Base-by-base conservation (phyloP, 139 green algal genomes). In the Chlorella sp. region DNA sequence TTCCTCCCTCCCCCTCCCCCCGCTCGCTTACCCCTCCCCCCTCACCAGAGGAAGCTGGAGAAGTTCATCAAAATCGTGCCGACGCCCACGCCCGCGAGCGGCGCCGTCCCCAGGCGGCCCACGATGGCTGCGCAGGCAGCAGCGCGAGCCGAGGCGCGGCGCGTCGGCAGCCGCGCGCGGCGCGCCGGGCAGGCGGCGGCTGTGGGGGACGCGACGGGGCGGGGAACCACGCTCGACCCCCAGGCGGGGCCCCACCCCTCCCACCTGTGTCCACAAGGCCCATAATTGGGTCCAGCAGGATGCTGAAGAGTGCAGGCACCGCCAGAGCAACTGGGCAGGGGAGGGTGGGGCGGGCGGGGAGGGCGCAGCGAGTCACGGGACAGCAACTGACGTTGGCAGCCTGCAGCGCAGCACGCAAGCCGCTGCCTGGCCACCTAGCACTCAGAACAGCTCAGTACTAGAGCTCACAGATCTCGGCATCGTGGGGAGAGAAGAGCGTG, bases 201-300 rank as follows among this genome's bases (percentile, higher is more conserved):
- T 11, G 45, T 14, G 29, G 12, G 15, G 1, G 1, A 23, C 1
- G 56, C 27, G 19, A 19, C 1, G 56, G 56, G n/a, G 61, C 43
- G 61, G 61, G 61, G 61, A 12, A 27, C 17, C 11, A 9, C 15
- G n/a, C 61, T 14, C 9, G 33, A 12, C 61, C 45, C 35, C 25
- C 17, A 51, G 35, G 17, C 35, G 43, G 29, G 29, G 17, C 35
- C 36, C 36, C 35, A n/a, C 12, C 61, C 35, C 31, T 9, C 61
- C 15, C 61, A 69, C 61, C 35, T 46, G 77, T 77, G 68, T 82
- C 77, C 42, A 86, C 74, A 50, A 86, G 51, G 67, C 71, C 71
- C 81, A 86, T 82, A 29, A 86, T 59, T 6, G 81, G 81, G 53
- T 86, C 81, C 46, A 85, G 67, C 45, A 85, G 61, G 40, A 79